Percentiles rank a stretch among this genome's conserved stretches.
Evolutionary conservation across 192 early-diverging fungal species (phyloP).

Genomic region (Linnemannia elongata): DNA sequence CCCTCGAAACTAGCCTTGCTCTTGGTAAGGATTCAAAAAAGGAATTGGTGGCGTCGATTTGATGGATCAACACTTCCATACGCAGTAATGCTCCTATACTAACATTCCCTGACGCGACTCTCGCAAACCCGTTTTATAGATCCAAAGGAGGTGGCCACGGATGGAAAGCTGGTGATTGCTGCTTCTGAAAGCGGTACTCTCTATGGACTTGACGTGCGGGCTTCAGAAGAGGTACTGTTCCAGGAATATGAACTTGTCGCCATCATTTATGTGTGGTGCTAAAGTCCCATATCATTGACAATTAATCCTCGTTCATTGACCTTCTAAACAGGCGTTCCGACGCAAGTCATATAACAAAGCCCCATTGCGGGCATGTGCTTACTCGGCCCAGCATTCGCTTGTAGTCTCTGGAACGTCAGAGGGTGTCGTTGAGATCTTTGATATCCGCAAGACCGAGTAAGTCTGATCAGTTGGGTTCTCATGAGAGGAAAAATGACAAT

Average conservation of each 20-base stretch:
- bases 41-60: neutral
- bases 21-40: constrained; percentile 42
- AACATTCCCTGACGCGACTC: neutral
- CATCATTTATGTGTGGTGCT: neutral
- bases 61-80: neutral
- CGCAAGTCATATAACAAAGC: constrained; percentile 42
- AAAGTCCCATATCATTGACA: neutral
- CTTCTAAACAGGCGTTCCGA: constrained; percentile 55
- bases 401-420: constrained; percentile 57
- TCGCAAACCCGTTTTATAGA: constrained; percentile 22
- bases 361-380: constrained; percentile 52
- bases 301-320: neutral
- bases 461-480: neutral
- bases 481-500: neutral
- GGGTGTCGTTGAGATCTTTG: constrained; percentile 63
- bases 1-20: constrained; percentile 17
- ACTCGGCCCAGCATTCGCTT: constrained; percentile 45
- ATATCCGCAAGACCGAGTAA: constrained; percentile 60
- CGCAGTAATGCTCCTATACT: neutral
- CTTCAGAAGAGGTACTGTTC: constrained; percentile 60
- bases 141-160: constrained; percentile 61
- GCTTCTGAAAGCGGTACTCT: constrained; percentile 57
- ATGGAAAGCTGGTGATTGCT: constrained; percentile 59
- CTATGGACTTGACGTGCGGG: constrained; percentile 61
- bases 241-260: neutral